Conservation (phyloP, 768 basidiomycete species). For the Hypholoma fasciculare region DNA sequence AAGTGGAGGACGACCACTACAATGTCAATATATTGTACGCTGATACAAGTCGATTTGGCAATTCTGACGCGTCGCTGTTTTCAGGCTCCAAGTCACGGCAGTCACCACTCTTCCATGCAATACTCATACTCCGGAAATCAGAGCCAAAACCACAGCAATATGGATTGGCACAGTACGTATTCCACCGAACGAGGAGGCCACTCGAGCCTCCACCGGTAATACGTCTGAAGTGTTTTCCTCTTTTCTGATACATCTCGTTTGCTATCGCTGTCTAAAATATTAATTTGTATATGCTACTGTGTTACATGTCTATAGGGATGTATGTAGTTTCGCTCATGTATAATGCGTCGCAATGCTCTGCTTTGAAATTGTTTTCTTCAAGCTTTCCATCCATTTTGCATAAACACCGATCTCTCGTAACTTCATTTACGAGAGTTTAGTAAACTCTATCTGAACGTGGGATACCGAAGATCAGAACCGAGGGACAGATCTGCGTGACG, state of each 20-base stretch:
- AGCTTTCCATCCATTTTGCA: constrained; percentile 5
- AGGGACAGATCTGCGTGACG: constrained; percentile 24
- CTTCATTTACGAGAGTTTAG: constrained; percentile 17
- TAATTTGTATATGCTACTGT: constrained; percentile 5
- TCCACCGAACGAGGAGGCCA: constrained; percentile 60
- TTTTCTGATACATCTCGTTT: neutral
- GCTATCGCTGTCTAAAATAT: neutral
- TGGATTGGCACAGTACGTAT: constrained; percentile 63
- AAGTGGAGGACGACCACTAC: constrained; percentile 69
- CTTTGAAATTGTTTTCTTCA: constrained; percentile 4
- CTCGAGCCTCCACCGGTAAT: constrained; percentile 49
- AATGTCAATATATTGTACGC: constrained; percentile 36
- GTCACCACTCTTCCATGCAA: constrained; percentile 39
- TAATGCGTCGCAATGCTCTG: neutral
- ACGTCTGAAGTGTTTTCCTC: neutral
- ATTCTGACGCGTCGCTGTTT: neutral
- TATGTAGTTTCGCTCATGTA: neutral
- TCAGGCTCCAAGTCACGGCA: constrained; percentile 10
- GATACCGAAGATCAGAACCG: constrained; percentile 28
- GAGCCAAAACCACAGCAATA: constrained; percentile 35
- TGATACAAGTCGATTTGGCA: neutral
- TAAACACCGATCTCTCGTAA: constrained; percentile 13
- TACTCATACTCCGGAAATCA: constrained; percentile 49
- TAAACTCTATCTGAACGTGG: constrained; percentile 21
- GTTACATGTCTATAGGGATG: neutral